These are phyloP conservation scores for Xylariaceae sp. DNA, from an alignment of 2,329 filamentous ascomycete genomes.

Conservation along the genomic window DNA sequence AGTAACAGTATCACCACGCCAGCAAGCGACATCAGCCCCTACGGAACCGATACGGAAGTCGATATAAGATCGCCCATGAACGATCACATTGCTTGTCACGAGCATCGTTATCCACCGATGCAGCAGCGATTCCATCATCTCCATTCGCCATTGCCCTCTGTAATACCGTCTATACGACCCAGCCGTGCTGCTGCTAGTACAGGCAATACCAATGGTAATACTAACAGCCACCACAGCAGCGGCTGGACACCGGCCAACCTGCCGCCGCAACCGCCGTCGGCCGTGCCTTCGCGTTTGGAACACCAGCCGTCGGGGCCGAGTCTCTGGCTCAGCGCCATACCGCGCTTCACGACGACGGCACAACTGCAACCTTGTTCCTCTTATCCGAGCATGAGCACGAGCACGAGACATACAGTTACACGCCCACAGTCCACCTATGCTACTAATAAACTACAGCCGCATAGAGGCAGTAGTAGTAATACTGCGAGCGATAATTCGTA, in stretches of 20 bases:
- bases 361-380: constrained; percentile 12
- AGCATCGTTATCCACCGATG: neutral
- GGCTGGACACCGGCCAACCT: constrained; percentile 28
- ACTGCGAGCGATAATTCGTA: too few relatives aligned
- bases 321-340: constrained; percentile 41
- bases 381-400: constrained; percentile 4
- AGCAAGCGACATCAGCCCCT: constrained; percentile 32
- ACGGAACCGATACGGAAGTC: constrained; percentile 37
- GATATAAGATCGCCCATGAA: constrained; percentile 30
- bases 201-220: too few relatives aligned
- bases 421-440: constrained; percentile 10
- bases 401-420: constrained; percentile 15
- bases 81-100: constrained; percentile 9
- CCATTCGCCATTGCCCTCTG: constrained; percentile 21
- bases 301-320: constrained; percentile 29
- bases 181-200: too few relatives aligned
- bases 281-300: constrained; percentile 8
- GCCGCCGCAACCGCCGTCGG: constrained; percentile 19
- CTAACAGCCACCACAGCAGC: constrained; percentile 11
- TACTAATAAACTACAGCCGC: too few relatives aligned
- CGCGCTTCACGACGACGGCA: constrained; percentile 31
- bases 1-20: constrained; percentile 16
- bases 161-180: constrained; percentile 14
- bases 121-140: constrained; percentile 11
- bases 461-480: too few relatives aligned